phyloP scores from a whole-genome alignment of 2,329 filamentous ascomycete genomes.

The Fusarium sp. region DNA sequence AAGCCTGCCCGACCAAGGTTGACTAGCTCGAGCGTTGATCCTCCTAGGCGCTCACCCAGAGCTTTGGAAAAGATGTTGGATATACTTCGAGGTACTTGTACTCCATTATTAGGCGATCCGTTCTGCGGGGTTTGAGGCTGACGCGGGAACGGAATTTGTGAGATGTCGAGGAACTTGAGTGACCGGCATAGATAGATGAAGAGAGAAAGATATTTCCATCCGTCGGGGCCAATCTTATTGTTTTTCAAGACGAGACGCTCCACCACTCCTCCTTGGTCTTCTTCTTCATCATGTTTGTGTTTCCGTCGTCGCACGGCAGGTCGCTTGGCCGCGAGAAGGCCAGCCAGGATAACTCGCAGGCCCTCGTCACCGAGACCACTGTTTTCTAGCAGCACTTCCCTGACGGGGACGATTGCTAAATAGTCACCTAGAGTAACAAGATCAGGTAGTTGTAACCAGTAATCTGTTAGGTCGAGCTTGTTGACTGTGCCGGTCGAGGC shows the following conservation, averaged over 20 bases:
- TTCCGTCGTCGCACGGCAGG: conserved; percentile 68
- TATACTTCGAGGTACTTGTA: conserved; percentile 52
- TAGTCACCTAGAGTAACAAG: conserved; percentile 92
- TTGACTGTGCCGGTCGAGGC: conserved; percentile 80
- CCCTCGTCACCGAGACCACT: conserved; percentile 90
- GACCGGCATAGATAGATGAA: conserved; percentile 93
- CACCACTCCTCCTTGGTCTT: conserved; percentile 76
- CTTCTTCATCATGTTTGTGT: conserved; percentile 56
- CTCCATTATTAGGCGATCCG: conserved; percentile 51
- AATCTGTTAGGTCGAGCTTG: conserved; percentile 85
- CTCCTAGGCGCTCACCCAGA: conserved; percentile 80
- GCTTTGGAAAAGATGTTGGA: conserved; percentile 79
- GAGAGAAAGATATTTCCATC: conserved; percentile 90
- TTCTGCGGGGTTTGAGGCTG: conserved; percentile 50
- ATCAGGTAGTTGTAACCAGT: conserved; percentile 85
- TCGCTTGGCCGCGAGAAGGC: conserved; percentile 82
- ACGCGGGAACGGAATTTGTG: conserved; percentile 81
- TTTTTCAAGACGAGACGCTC: conserved; percentile 91
- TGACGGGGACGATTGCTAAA: conserved; percentile 90
- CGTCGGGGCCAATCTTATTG: conserved; percentile 87
- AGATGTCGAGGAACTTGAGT: conserved; percentile 87
- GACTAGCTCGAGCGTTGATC: conserved; percentile 81
- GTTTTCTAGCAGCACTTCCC: conserved; percentile 87
- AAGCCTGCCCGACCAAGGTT: conserved; percentile 85
- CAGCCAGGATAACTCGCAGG: conserved; percentile 86